Evolutionary conservation across 2,329 filamentous ascomycete species (phyloP), one percentile per base, ranked within the genome.

Genomic region (Monosporascus sp.): DNA sequence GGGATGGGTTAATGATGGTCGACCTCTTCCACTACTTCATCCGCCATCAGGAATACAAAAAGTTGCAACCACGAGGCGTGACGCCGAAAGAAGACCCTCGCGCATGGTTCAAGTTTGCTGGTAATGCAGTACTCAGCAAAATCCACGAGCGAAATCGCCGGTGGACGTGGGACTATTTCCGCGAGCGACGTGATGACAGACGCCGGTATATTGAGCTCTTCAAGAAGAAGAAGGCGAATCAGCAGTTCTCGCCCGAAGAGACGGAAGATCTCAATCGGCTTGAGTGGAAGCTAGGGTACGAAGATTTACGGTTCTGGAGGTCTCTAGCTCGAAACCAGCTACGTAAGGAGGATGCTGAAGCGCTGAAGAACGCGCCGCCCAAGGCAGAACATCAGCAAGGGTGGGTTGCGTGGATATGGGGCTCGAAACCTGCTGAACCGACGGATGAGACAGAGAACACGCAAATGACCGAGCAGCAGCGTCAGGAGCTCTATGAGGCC

Each of bases 1-100:
- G 95, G 31, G 94, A 99, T 72, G 90, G 88, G 5, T 75, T 99
- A 54, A 99, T 99, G 94, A 89, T 99, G 77, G 89, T 97, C 2
- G 94, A 99, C 67, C 78, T 97, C 3, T 99, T 99, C 76, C 94
- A 99, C 70, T 97, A 96, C 72, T 99, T 97, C 70, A 89, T 97
- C 62, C 87, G 93, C 35, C 94, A 99, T 61, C 94, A 97, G 69
- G 93, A 99, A 69, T 97, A 97, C 75, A 95, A 95, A 68, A 93
- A 88, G 63, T 78, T 91, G 54, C 90, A 96, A 63, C 94, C 94
- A 4, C 94, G 95, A 66, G 86, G 79, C 1, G 81, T 86, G 54
- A 81, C 82, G 0, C 89, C 90, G 0, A 96, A 91, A 66, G 90
- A 97, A 69, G 90, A 97, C 62, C 93, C 94, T 15, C 83, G 84